Conservation (phyloP, 2,329 filamentous ascomycete species). For the Arthrobotrys megalospora region DNA sequence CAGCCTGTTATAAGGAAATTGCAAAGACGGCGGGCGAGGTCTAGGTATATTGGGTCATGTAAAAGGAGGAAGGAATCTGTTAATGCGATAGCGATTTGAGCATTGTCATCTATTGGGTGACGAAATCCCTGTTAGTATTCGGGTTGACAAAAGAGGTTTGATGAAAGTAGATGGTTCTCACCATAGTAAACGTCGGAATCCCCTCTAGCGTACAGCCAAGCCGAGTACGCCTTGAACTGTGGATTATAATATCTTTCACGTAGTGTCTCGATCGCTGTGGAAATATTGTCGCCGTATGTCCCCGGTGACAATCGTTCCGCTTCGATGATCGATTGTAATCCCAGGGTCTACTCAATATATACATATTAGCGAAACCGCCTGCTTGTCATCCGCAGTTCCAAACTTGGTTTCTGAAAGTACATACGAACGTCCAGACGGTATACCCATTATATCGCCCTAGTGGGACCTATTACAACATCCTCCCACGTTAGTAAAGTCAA, state of each 20-base stretch:
- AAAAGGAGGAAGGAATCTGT: slow-evolving; percentile 39
- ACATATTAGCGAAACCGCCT: background rate
- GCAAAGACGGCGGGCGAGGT: slow-evolving; percentile 52
- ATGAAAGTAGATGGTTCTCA: background rate
- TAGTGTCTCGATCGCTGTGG: slow-evolving; percentile 48
- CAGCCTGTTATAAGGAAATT: slow-evolving; percentile 52
- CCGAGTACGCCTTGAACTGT: slow-evolving; percentile 55
- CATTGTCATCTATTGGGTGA: slow-evolving; percentile 43
- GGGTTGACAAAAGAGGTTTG: background rate
- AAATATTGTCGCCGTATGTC: slow-evolving; percentile 44
- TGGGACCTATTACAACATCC: slow-evolving; percentile 32
- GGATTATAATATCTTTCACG: slow-evolving; percentile 58
- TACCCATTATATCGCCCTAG: slow-evolving; percentile 58
- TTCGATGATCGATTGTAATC: slow-evolving; percentile 55
- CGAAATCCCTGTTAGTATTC: background rate
- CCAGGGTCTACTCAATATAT: slow-evolving; percentile 32
- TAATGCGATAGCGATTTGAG: slow-evolving; percentile 55
- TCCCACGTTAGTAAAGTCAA: background rate
- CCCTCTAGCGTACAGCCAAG: slow-evolving; percentile 50
- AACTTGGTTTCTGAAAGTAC: background rate
- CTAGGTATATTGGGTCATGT: slow-evolving; percentile 48
- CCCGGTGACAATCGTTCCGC: slow-evolving; percentile 49
- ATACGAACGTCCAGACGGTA: slow-evolving; percentile 59
- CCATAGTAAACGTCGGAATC: slow-evolving; percentile 58
- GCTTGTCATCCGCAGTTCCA: too few species aligned